Evolutionary conservation across 352 stramenopile genomes (phyloP).

Genomic region (Phytophthora ramorum): DNA sequence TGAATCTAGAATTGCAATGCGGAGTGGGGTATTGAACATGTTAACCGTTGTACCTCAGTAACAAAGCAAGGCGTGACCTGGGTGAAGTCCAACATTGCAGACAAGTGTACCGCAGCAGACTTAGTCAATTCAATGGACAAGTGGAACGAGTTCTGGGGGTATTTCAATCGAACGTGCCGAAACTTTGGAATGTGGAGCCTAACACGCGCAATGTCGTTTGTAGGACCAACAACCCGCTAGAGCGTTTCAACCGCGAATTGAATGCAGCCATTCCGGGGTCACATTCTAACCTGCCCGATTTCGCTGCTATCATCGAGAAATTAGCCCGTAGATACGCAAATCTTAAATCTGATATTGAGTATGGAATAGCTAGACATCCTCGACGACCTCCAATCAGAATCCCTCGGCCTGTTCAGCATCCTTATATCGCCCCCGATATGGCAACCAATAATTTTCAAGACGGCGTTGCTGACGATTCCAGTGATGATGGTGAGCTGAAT

Average conservation of each 20-base stretch:
- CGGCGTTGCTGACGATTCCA: too few species aligned
- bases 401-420: too few species aligned
- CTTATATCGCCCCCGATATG: too few species aligned
- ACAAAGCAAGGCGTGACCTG: too few species aligned
- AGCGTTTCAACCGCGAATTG: constrained; percentile 32
- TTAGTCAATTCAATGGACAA: neutral
- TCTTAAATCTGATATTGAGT: neutral
- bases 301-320: constrained; percentile 24
- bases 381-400: neutral
- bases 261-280: constrained; percentile 18
- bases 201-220: neutral
- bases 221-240: constrained; percentile 27
- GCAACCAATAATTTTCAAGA: too few species aligned
- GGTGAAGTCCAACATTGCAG: constrained; percentile 3
- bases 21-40: constrained; percentile 14
- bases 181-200: constrained; percentile 10
- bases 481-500: too few species aligned
- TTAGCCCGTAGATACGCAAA: neutral
- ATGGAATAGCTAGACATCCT: neutral
- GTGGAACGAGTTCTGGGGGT: too few species aligned
- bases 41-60: constrained; percentile 9
- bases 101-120: neutral
- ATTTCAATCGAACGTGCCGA: constrained; percentile 1
- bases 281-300: constrained; percentile 18
- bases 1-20: constrained; percentile 13